Base-by-base conservation (phyloP, 2,329 filamentous ascomycete genomes). In the Pyrenophora tritici-repentis region DNA sequence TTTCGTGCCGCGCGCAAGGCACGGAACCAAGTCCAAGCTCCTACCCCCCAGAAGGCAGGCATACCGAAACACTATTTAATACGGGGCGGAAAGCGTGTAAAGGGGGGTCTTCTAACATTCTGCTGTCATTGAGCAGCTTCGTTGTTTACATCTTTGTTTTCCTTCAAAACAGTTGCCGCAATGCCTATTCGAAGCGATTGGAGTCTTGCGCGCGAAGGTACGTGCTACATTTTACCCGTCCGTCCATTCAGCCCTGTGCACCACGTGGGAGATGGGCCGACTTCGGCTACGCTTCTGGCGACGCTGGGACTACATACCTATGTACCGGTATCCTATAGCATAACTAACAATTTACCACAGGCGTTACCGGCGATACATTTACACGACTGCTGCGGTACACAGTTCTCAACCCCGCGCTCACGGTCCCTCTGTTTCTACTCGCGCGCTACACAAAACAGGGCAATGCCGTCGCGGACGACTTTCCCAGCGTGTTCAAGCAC, bases 371-470 rank as follows among this genome's bases (percentile, higher is more conserved):
- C 52, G 87, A 89, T 65, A 82, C 85, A 10, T 57, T 89, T 52
- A 73, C 81, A 31, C 78, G 78, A 33, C 65, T 87, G 34, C 66
- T 90, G 58, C 79, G 81, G 56, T 76, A 77, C 46, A 90, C 86
- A 0, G 77, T 81, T 6, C 75, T 90, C 52, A 88, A 88, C 64
- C 87, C 88, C 1, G 76, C 78, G 33, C 73, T 89, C 16, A 80
- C 87, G 0, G 73, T 90, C 10, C 83, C 86, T 1, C 75, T 90
- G 18, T 63, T 89, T 37, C 78, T 89, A 4, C 76, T 86, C 17
- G 81, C 83, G 7, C 80, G 81, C 22, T 87, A 83, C 75, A 88
- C 86, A n/a, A 77, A 81, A 59, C 79, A 79, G 58, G 87, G 87
- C 42, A 76, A 79, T 47, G 74, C 82, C 43, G 66, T 88, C 14